A percentile compares a stretch with the other conserved stretches of the same genome.
Conservation (phyloP, 2,329 filamentous ascomycete genomes). For the Westerdykella aurantiaca region DNA sequence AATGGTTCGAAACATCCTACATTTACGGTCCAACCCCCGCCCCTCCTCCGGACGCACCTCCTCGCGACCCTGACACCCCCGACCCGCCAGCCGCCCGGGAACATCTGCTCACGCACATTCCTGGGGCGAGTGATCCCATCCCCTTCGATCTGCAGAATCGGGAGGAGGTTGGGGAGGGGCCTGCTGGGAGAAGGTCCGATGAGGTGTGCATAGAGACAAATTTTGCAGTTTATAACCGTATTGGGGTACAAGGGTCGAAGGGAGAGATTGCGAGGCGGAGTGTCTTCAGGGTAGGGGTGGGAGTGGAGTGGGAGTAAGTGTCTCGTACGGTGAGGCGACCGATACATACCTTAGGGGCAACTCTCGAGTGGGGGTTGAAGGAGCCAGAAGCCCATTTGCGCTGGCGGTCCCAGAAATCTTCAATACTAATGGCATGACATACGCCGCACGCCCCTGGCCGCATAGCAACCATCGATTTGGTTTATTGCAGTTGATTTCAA, state of each 20-base stretch:
- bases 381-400: not conserved
- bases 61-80: too few species aligned
- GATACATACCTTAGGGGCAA: not conserved
- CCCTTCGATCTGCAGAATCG: not conserved
- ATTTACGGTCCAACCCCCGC: not conserved
- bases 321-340: too few species aligned
- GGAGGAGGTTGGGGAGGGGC: not conserved
- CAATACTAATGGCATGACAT: slow-evolving; percentile 8
- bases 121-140: not conserved
- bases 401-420: not conserved
- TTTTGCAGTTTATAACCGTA: not conserved
- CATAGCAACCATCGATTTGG: too few species aligned
- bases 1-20: not conserved
- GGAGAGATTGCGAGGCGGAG: not conserved
- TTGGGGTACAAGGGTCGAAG: not conserved
- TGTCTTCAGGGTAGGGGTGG: not conserved
- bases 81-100: not conserved
- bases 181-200: not conserved
- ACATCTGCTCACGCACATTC: not conserved
- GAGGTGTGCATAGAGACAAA: not conserved
- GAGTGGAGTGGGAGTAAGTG: not conserved
- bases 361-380: not conserved
- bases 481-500: too few species aligned
- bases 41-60: too few species aligned
- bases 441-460: slow-evolving; percentile 8